Conservation (phyloP, 345 rosid species). For the Gossypioides kirkii region DNA sequence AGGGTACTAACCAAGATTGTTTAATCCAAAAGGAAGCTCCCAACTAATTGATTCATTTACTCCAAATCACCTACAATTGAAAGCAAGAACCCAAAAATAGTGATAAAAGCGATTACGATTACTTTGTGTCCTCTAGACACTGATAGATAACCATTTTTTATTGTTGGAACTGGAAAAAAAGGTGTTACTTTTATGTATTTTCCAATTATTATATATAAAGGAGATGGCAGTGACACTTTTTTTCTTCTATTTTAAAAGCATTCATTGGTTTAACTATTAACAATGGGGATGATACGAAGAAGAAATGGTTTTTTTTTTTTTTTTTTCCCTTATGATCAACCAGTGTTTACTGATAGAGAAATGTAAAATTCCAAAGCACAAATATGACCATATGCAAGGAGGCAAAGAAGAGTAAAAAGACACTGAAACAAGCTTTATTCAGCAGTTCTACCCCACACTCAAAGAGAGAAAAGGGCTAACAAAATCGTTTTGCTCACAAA, state of each 20-base stretch:
- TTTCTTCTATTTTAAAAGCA: no score
- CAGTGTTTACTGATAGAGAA: slow-evolving; percentile 31
- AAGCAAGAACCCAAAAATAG: background rate
- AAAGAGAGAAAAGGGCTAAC: background rate
- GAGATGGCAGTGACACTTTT: background rate
- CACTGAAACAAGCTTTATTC: slow-evolving; percentile 28
- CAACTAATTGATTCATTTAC: slow-evolving; percentile 12
- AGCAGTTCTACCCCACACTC: slow-evolving; percentile 33
- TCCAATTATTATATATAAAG: background rate
- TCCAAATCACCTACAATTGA: slow-evolving; percentile 4
- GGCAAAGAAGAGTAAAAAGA: slow-evolving; percentile 21
- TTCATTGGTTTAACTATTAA: background rate
- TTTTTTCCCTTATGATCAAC: slow-evolving; percentile 3
- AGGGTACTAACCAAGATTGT: slow-evolving; percentile 1
- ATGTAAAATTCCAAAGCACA: slow-evolving; percentile 22
- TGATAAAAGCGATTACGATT: slow-evolving; percentile 23
- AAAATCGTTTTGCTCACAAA: slow-evolving; percentile 22
- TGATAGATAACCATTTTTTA: slow-evolving; percentile 23
- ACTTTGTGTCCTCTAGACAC: slow-evolving; percentile 18
- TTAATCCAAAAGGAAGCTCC: slow-evolving; percentile 12
- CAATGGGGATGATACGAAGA: background rate
- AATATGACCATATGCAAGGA: slow-evolving; percentile 17
- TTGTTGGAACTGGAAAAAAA: slow-evolving; percentile 10
- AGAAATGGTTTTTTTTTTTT: slow-evolving; percentile 8
- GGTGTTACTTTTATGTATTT: slow-evolving; percentile 8